Conservation (phyloP, 2,329 filamentous ascomycete species). For the Cercospora zeina region DNA sequence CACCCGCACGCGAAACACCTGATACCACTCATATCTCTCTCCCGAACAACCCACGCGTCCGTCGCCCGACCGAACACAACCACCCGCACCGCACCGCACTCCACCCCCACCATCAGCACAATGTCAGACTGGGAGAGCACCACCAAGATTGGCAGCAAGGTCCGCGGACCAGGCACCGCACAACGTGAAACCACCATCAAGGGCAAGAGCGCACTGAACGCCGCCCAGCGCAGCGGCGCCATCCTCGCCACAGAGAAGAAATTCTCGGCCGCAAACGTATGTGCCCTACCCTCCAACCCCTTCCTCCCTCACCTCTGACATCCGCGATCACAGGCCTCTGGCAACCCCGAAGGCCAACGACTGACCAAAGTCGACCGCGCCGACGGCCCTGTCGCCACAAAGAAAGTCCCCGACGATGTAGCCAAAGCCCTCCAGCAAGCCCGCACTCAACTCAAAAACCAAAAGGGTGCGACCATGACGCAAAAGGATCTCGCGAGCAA, state of each 20-base stretch:
- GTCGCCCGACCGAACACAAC: neutral
- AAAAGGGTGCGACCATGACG: slow-evolving; percentile 71
- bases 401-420: slow-evolving; percentile 79
- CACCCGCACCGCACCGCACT: neutral
- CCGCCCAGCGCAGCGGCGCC: slow-evolving; percentile 76
- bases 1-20: neutral
- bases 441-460: slow-evolving; percentile 79
- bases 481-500: slow-evolving; percentile 85
- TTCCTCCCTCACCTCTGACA: slow-evolving; percentile 32
- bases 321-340: slow-evolving; percentile 32
- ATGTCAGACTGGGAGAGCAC: slow-evolving; percentile 73
- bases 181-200: slow-evolving; percentile 85
- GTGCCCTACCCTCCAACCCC: slow-evolving; percentile 40
- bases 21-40: neutral
- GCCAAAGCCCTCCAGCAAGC: slow-evolving; percentile 79
- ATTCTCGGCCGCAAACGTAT: slow-evolving; percentile 74
- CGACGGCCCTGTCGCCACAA: slow-evolving; percentile 97
- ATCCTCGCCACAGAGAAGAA: slow-evolving; percentile 93
- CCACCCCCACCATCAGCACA: slow-evolving; percentile 22
- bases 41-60: neutral
- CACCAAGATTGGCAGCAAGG: slow-evolving; percentile 92
- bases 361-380: slow-evolving; percentile 96
- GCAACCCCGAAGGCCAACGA: slow-evolving; percentile 75
- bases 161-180: slow-evolving; percentile 64
- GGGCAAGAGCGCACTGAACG: slow-evolving; percentile 82